Evolutionary conservation across 192 early-diverging fungal species (phyloP).

Genomic region (Gaertneriomyces sp.): DNA sequence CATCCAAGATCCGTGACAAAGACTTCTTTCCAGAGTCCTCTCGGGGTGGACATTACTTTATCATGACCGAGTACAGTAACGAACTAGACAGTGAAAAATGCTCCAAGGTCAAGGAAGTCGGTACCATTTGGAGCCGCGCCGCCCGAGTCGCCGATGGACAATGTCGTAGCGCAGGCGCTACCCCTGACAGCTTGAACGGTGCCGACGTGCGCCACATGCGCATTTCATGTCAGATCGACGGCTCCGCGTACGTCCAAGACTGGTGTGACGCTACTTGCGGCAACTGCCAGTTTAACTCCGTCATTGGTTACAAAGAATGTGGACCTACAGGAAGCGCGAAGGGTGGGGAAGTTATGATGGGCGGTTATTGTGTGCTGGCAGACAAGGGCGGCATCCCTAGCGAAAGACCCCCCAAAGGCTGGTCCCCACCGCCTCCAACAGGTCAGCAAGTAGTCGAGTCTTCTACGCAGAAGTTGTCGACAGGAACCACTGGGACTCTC

Average conservation of each 20-base stretch:
- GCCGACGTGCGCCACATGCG: constrained; percentile 7
- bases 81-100: constrained; percentile 5
- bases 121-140: constrained; percentile 5
- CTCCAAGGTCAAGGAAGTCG: not conserved
- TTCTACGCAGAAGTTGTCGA: no score
- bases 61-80: constrained; percentile 19
- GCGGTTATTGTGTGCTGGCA: constrained; percentile 16
- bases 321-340: constrained; percentile 8
- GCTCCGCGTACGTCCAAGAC: constrained; percentile 17
- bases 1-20: not conserved
- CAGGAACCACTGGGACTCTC: no score
- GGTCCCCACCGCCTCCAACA: constrained; percentile 1
- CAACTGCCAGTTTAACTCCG: constrained; percentile 13
- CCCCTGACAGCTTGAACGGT: not conserved
- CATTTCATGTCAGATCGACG: constrained; percentile 24
- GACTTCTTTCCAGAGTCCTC: constrained; percentile 2
- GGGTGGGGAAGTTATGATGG: constrained; percentile 5
- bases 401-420: constrained; percentile 1
- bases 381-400: not conserved
- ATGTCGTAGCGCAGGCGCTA: constrained; percentile 9
- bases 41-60: not conserved
- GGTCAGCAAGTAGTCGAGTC: not conserved
- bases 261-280: constrained; percentile 20
- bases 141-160: constrained; percentile 18
- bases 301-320: constrained; percentile 14